Base-by-base conservation (phyloP, 2,329 filamentous ascomycete species). In the Pseudocercospora fuligena region DNA sequence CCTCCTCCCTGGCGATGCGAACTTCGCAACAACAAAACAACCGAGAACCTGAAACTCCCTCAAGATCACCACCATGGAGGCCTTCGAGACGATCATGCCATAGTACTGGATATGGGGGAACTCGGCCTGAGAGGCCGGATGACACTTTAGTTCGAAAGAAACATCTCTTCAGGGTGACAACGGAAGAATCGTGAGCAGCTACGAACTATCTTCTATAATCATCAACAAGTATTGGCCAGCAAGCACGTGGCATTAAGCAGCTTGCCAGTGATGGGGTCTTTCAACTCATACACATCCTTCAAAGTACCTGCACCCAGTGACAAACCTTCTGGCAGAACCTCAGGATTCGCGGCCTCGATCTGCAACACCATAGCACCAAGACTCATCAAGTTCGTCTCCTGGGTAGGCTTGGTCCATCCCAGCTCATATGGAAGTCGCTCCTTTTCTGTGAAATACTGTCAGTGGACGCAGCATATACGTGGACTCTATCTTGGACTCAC, bases 391-490 rank as follows among this genome's bases (percentile, higher is more conserved):
- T 68, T 73, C 21, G 72, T 68, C 12, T 72, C 68, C 33, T 62
- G 51, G 1, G 63, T 60, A 40, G 69, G 69, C 3, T 66, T 66
- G 14, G 70, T 69, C 78, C 78, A 80, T 46, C 78, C 78, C 33
- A 77, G 72, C 11, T 73, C 68, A 59, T 78, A 79, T 2, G 78
- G 78, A 29, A 79, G 61, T 59, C 70, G 71, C 66, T 79, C 78
- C 66, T 79, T 60, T 67, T 78, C 31, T 61, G 57, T 11, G 36
- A 31, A 11, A 25, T 16, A n/a, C 27, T 16, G 56, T 40, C 29
- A 43, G 31, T 25, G 1, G 9, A 49, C 6, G 8, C 46, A 21
- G 21, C 23, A 11, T 21, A 9, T 49, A 49, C 46, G 19, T 21
- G 19, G 19, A 49, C 8, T 21, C 19, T 23, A 40, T 23, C 19